Evolutionary conservation across 2,329 filamentous ascomycete species (phyloP), one percentile per base, ranked within the genome.

Genomic region (Fusarium sp.): DNA sequence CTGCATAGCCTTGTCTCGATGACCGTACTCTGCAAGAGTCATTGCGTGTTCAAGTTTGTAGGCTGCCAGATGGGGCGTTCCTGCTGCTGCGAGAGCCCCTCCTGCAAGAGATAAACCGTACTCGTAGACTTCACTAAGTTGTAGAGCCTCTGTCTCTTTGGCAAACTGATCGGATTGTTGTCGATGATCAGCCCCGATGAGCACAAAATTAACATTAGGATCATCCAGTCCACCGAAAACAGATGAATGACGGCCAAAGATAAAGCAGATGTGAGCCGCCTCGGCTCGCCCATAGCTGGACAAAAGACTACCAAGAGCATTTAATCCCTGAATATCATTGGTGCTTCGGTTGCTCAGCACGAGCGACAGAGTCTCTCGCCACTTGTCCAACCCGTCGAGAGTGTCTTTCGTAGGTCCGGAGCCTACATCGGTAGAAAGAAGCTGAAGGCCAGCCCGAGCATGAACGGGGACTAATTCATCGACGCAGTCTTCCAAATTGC

Each of bases 121-220:
- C 77, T 99, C 96, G 74, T 96, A 98, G 0, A 97, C 89, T 78
- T 99, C 96, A 41, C 93, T 98, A n/a, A 99, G 86, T 50, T 97
- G 83, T n/a, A 97, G 87, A 6, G 93, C 87, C 75, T 98, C 94
- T 8, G 92, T 85, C 72, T 98, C 94, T 67, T 90, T 88, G 53
- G 90, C 89, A 65, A 94, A 90, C 50, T 92, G 89, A 51, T 90
- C 86, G 8, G 88, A 86, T 62, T 91, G 87, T 47, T 87, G 87
- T 61, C 87, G 85, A 78, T 97, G 93, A 76, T 98, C 92, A 15
- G 91, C 91, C 17, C 96, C 95, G 22, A 99, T 83, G 9, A 98
- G 86, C 7, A 96, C 92, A 70, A 98, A 91, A 73, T 90, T 89
- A 4, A 91, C 86, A 45, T 88, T 88, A 1, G 90, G 84, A 73